Conservation (phyloP, 768 basidiomycete species). For the Daedaleopsis nitida region DNA sequence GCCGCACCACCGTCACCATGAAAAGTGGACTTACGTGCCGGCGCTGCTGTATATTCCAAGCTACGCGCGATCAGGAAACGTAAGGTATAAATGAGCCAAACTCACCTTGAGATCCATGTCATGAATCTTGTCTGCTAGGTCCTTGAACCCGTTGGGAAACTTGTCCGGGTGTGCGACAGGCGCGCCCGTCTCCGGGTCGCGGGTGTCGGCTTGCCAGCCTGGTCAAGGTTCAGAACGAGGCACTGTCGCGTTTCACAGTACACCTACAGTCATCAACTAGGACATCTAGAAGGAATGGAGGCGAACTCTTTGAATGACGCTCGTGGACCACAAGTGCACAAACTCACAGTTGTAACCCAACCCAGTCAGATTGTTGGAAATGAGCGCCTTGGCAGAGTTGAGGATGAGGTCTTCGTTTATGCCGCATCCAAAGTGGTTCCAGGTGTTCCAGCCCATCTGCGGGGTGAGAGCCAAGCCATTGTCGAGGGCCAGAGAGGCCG, state of each 20-base stretch:
- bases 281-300: slow-evolving; percentile 29
- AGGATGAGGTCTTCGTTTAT: slow-evolving; percentile 39
- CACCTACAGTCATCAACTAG: slow-evolving; percentile 40
- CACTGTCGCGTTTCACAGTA: background rate
- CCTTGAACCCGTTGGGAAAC: slow-evolving; percentile 35
- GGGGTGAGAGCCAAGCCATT: slow-evolving; percentile 37
- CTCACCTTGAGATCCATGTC: slow-evolving; percentile 35
- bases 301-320: too few relatives aligned
- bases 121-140: slow-evolving; percentile 36
- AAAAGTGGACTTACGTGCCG: slow-evolving; percentile 28
- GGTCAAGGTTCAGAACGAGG: background rate
- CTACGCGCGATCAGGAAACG: slow-evolving; percentile 14
- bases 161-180: slow-evolving; percentile 34
- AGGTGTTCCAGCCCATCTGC: slow-evolving; percentile 43
- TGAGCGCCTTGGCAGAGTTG: slow-evolving; percentile 34
- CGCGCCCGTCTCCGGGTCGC: slow-evolving; percentile 33
- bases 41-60: slow-evolving; percentile 40
- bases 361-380: slow-evolving; percentile 34
- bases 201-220: slow-evolving; percentile 37
- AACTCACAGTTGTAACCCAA: slow-evolving; percentile 41
- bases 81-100: background rate
- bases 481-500: slow-evolving; percentile 20
- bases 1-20: background rate
- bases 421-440: slow-evolving; percentile 42
- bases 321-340: too few relatives aligned